phyloP scores from a whole-genome alignment of 2,329 filamentous ascomycete species.

The Aspergillus brasiliensis region DNA sequence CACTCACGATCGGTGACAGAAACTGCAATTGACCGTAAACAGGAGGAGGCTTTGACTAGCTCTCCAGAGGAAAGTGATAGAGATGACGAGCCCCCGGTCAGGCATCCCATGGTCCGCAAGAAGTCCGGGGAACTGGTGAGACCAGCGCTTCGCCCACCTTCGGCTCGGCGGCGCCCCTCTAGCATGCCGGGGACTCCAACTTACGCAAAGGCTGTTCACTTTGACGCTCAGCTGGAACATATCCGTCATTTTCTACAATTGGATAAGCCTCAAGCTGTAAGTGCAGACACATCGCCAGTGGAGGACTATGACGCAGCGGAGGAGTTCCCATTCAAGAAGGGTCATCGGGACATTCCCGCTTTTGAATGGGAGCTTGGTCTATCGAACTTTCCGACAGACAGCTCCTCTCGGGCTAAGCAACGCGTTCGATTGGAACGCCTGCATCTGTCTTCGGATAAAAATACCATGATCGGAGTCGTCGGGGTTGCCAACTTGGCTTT shows the following conservation, averaged over 20 bases:
- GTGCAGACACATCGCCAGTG: slow-evolving; percentile 86
- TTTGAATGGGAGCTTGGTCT: slow-evolving; percentile 88
- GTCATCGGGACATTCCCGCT: slow-evolving; percentile 53
- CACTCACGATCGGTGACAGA: slow-evolving; percentile 64
- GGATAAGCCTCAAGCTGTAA: slow-evolving; percentile 92
- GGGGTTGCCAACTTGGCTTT: slow-evolving; percentile 88
- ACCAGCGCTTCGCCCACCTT: slow-evolving; percentile 79
- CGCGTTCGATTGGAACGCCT: slow-evolving; percentile 83
- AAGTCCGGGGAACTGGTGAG: slow-evolving; percentile 97
- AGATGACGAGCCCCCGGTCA: slow-evolving; percentile 66
- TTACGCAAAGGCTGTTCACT: slow-evolving; percentile 96
- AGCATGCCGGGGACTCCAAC: slow-evolving; percentile 98
- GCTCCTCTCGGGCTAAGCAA: slow-evolving; percentile 57
- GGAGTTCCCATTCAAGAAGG: slow-evolving; percentile 80
- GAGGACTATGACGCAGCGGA: slow-evolving; percentile 83
- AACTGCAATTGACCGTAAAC: slow-evolving; percentile 51
- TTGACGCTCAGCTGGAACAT: slow-evolving; percentile 94
- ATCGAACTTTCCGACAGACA: slow-evolving; percentile 76
- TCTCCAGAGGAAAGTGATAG: slow-evolving; percentile 53
- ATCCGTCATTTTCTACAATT: slow-evolving; percentile 94
- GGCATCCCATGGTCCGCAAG: slow-evolving; percentile 94
- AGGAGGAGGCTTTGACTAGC: slow-evolving; percentile 45
- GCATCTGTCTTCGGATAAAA: slow-evolving; percentile 85
- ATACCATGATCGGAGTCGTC: slow-evolving; percentile 78
- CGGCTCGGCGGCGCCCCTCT: slow-evolving; percentile 74